These are phyloP conservation scores for Biancaea sappan DNA, from an alignment of 306 rosid species.

Conservation along the genomic window DNA sequence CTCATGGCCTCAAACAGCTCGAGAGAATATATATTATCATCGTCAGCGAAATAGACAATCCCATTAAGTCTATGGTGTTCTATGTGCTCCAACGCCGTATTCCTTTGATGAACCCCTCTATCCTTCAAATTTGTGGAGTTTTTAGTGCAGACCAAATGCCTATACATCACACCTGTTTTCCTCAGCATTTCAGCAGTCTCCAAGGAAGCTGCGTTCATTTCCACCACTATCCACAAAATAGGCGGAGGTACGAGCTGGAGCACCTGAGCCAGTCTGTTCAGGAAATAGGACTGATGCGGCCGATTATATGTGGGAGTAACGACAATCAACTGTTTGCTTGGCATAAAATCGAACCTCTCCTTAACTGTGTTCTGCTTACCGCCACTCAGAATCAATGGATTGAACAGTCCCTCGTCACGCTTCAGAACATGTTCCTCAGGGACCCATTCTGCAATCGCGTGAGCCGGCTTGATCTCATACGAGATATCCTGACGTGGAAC, in stretches of 20 bases:
- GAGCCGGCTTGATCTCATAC: conserved; percentile 65
- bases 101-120: conserved; percentile 92
- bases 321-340: conserved; percentile 77
- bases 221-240: conserved; percentile 89
- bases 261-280: conserved; percentile 79
- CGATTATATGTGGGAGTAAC: conserved; percentile 84
- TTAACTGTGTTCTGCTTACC: conserved; percentile 20
- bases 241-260: conserved; percentile 79
- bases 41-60: conserved; percentile 88
- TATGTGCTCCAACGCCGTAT: conserved; percentile 84
- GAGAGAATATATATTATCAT: conserved; percentile 80
- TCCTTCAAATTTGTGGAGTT: conserved; percentile 69
- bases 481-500: conserved; percentile 46
- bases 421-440: conserved; percentile 28
- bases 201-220: conserved; percentile 67
- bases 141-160: conserved; percentile 80
- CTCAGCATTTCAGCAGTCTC: conserved; percentile 89
- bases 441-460: conserved; percentile 30
- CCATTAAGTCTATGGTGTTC: conserved; percentile 82
- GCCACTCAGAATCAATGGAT: conserved; percentile 34
- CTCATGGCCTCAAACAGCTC: conserved; percentile 74
- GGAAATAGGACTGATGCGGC: conserved; percentile 68
- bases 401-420: conserved; percentile 17
- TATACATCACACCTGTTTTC: conserved; percentile 85
- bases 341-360: conserved; percentile 41